These are phyloP conservation scores for Populus euphratica DNA, from an alignment of 345 rosid genomes.

Conservation along the genomic window DNA sequence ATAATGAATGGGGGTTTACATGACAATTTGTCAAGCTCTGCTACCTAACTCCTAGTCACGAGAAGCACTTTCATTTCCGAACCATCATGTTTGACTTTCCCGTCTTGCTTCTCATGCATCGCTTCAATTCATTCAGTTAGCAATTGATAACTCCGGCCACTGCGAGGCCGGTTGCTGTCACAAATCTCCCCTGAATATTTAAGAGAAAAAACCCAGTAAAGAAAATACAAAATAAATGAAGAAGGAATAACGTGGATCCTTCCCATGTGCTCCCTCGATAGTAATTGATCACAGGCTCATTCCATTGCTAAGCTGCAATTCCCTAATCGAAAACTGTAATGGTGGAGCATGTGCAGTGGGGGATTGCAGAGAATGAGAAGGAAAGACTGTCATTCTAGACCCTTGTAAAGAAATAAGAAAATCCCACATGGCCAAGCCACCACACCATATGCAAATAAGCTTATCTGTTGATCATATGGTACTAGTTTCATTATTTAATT, in stretches of 20 bases:
- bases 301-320: not conserved
- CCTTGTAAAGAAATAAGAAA: not conserved
- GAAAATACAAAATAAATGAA: too few relatives aligned
- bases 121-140: not conserved
- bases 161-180: not conserved
- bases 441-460: slow-evolving; percentile 25
- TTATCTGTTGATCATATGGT: slow-evolving; percentile 21
- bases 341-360: slow-evolving; percentile 7
- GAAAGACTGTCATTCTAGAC: not conserved
- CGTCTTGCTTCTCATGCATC: not conserved
- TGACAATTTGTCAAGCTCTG: not conserved
- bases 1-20: not conserved
- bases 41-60: not conserved
- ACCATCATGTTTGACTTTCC: slow-evolving; percentile 6
- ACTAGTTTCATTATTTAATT: slow-evolving; percentile 14
- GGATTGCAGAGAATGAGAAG: not conserved
- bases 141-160: not conserved
- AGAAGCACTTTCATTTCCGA: not conserved
- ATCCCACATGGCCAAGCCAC: slow-evolving; percentile 32
- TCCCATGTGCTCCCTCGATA: not conserved
- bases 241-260: not conserved
- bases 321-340: not conserved
- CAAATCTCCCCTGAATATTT: not conserved
- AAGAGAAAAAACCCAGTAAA: too few relatives aligned
- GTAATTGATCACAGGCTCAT: too few relatives aligned